Evolutionary conservation across 768 basidiomycete genomes (phyloP).

Genomic region (Russula dissimulans): DNA sequence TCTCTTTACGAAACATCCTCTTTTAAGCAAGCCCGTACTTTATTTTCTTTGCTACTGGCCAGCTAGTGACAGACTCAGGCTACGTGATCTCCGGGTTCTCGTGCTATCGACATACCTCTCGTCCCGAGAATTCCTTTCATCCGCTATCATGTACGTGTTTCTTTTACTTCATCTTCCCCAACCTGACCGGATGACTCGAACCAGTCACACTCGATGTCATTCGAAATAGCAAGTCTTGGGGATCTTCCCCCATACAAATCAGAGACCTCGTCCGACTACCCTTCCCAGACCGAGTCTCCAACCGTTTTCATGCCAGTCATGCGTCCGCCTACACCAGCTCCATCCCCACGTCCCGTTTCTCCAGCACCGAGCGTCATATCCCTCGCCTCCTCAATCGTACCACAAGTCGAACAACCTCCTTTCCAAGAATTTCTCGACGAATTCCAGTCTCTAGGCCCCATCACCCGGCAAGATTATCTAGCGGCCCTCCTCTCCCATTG

Average conservation of each 20-base stretch:
- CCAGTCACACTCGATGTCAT: background rate
- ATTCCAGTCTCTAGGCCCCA: constrained; percentile 1
- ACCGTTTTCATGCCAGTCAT: constrained; percentile 10
- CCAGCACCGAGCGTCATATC: background rate
- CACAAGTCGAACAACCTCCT: background rate
- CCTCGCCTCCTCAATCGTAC: background rate
- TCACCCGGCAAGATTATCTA: constrained; percentile 9
- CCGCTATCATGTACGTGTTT: background rate
- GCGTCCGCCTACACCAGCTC: constrained; percentile 18
- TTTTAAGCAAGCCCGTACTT: too few species aligned
- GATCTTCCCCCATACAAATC: background rate
- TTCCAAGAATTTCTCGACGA: background rate
- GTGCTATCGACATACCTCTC: background rate
- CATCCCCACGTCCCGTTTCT: constrained; percentile 17
- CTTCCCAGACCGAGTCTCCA: constrained; percentile 3
- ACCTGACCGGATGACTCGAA: background rate
- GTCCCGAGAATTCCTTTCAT: too few species aligned
- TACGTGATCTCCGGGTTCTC: background rate
- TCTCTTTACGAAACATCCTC: too few species aligned
- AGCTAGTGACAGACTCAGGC: background rate
- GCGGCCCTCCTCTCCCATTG: constrained; percentile 13
- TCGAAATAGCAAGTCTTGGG: background rate
- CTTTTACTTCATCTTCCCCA: background rate
- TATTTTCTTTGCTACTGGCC: background rate
- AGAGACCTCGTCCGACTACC: background rate